A percentile compares a stretch with the other conserved stretches of the same genome.
These are phyloP conservation scores for Fraxinus sp. DNA, from an alignment of 305 asterid species.

Conservation along the genomic window DNA sequence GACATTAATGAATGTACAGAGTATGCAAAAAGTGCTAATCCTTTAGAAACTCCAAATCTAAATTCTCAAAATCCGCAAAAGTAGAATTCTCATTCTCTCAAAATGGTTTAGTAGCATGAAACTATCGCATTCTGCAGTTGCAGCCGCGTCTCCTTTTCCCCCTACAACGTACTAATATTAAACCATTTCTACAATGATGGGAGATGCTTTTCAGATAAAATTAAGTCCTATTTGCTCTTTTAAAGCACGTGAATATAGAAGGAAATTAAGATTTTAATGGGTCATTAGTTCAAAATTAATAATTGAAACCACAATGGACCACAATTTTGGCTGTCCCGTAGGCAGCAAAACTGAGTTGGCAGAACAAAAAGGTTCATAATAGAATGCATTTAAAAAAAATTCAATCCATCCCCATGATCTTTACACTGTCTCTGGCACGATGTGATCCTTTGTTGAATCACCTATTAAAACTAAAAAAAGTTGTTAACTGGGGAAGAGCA, in stretches of 20 bases:
- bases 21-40: background rate
- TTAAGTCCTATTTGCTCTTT: background rate
- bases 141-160: background rate
- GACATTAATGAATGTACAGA: background rate
- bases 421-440: background rate
- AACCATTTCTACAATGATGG: background rate
- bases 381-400: background rate
- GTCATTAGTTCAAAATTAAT: background rate
- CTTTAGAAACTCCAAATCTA: background rate
- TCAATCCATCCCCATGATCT: background rate
- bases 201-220: background rate
- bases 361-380: background rate
- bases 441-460: background rate
- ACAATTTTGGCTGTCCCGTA: background rate
- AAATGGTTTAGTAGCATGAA: background rate
- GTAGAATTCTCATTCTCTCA: background rate
- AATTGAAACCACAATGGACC: background rate
- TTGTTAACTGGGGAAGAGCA: constrained; percentile 7
- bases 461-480: background rate
- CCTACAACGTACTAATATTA: background rate
- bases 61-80: background rate
- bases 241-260: background rate
- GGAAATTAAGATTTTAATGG: background rate
- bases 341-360: background rate
- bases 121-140: background rate